A percentile compares a stretch with the other conserved stretches of the same genome.
Evolutionary conservation across 2,329 filamentous ascomycete species (phyloP).

Genomic region (Grosmannia penicillata): DNA sequence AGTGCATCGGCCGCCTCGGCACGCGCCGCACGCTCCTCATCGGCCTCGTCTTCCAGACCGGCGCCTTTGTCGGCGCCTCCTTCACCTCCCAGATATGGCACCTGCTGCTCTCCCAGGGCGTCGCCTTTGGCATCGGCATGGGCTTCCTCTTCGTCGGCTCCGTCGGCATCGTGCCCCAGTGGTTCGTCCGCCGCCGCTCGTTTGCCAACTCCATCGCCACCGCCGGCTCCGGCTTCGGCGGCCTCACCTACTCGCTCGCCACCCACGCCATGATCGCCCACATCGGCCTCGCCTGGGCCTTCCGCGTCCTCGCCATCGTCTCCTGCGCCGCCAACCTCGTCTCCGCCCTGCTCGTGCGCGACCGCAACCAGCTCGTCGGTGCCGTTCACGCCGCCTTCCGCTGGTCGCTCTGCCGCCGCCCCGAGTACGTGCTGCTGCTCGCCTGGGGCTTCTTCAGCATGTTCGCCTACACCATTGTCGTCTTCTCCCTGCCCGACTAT

Average conservation of each 20-base stretch:
- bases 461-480: slow-evolving; percentile 60
- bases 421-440: slow-evolving; percentile 50
- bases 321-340: slow-evolving; percentile 48
- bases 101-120: slow-evolving; percentile 57
- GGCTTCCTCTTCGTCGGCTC: slow-evolving; percentile 60
- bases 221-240: slow-evolving; percentile 62
- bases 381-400: slow-evolving; percentile 55
- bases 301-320: slow-evolving; percentile 49
- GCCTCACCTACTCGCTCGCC: slow-evolving; percentile 52
- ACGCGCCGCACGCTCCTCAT: slow-evolving; percentile 49
- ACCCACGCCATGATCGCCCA: slow-evolving; percentile 53
- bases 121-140: slow-evolving; percentile 66
- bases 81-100: slow-evolving; percentile 60
- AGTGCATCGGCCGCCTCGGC: slow-evolving; percentile 43
- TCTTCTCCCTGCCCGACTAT: slow-evolving; percentile 65
- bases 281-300: slow-evolving; percentile 52
- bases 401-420: slow-evolving; percentile 40
- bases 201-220: slow-evolving; percentile 55
- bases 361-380: slow-evolving; percentile 58
- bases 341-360: slow-evolving; percentile 48
- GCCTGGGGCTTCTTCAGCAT: slow-evolving; percentile 57
- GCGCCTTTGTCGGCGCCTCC: slow-evolving; percentile 53
- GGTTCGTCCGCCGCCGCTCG: slow-evolving; percentile 54
- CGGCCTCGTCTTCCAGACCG: slow-evolving; percentile 48
- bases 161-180: slow-evolving; percentile 55